A percentile compares a stretch with the other conserved stretches of the same genome.
These are phyloP conservation scores for Mucor mucedo DNA, from an alignment of 371 early-diverging fungal genomes.

Conservation along the genomic window DNA sequence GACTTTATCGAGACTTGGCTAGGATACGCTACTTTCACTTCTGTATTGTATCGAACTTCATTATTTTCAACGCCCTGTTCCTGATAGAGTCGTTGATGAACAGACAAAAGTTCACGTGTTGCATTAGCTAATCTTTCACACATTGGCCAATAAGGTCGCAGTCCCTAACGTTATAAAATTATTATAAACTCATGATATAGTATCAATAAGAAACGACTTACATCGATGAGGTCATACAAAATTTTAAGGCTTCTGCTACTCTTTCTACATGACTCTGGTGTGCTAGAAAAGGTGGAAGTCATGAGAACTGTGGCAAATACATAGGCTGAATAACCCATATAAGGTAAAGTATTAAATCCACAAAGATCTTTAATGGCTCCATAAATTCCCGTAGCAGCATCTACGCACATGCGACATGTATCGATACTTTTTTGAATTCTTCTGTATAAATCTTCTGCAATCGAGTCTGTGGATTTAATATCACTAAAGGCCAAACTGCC, in stretches of 20 bases:
- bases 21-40: conserved; percentile 5
- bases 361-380: conserved; percentile 42
- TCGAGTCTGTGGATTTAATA: conserved; percentile 18
- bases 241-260: conserved; percentile 35
- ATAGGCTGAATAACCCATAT: conserved; percentile 52
- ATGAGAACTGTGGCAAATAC: conserved; percentile 52
- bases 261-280: conserved; percentile 38
- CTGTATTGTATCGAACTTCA: background rate
- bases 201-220: conserved; percentile 8
- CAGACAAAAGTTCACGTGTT: conserved; percentile 38
- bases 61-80: background rate
- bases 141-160: conserved; percentile 48
- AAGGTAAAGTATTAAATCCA: conserved; percentile 41
- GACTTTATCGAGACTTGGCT: conserved; percentile 1
- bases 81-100: conserved; percentile 42
- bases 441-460: conserved; percentile 27
- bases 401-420: conserved; percentile 42
- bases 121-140: conserved; percentile 48
- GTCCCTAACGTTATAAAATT: conserved; percentile 5
- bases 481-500: conserved; percentile 49
- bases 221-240: conserved; percentile 34
- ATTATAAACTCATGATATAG: background rate
- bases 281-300: conserved; percentile 50
- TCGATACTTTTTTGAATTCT: conserved; percentile 41
- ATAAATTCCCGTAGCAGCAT: conserved; percentile 44